Evolutionary conservation across 257 asterid species (phyloP), one percentile per base, ranked within the genome.

Genomic region (Pogostemon cablin): DNA sequence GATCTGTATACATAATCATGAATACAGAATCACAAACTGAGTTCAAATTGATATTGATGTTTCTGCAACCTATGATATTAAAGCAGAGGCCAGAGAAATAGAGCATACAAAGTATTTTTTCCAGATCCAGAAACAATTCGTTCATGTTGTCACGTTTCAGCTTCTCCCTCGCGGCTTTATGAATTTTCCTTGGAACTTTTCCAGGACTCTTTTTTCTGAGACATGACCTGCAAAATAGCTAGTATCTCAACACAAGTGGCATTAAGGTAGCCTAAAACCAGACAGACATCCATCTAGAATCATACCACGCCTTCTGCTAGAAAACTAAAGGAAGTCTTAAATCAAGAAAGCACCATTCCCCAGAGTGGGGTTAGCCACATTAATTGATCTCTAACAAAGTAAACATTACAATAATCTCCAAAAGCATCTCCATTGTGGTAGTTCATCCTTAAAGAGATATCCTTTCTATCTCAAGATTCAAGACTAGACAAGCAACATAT

Each of bases 121-220:
- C 77, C 6, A 88, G 87, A 69, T 88, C 84, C 65, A 69, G n/a
- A 72, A 86, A 88, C 43, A 86, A 73, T 0, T 81, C 87, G 48
- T 88, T 88, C 81, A 88, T 78, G 47, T 72, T 83, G 65, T 85
- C 92, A 1, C 92, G 87, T 58, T 88, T 88, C 78, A 74, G 77
- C 84, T 86, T 88, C 85, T 88, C 96, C 84, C 96, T 82, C 58
- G 79, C 87, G 6, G 96, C 90, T 74, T 88, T 86, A 71, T 84
- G 82, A 62, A 76, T 80, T 76, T 78, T 84, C 68, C 81, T 82
- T 2, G 89, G 85, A 62, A 74, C 77, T 67, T 84, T 86, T 17
- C 69, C 80, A 10, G 64, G 52, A 34, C 68, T 78, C 82, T 55
- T 83, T 71, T 58, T 82, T 12, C 83, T 71, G 72, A 69, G 54